phyloP scores from a whole-genome alignment of 1,284 basidiomycete genomes.

The Blastosporella zonata region DNA sequence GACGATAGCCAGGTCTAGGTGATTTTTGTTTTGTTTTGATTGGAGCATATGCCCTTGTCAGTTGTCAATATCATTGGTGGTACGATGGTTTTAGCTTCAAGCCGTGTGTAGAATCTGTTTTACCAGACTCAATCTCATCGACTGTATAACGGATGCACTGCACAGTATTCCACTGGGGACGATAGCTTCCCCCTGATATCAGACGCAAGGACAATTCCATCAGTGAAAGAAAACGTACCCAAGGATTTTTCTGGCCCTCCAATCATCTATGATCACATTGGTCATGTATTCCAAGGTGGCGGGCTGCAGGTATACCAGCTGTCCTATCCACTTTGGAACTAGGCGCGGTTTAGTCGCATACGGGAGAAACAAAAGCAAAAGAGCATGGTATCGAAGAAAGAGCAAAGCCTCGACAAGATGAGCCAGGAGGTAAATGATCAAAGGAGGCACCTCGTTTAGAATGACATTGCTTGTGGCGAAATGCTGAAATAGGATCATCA shows the following conservation, averaged over 20 bases:
- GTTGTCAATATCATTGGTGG: not conserved
- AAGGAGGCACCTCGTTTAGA: conserved; percentile 27
- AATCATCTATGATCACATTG: conserved; percentile 31
- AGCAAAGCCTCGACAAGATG: conserved; percentile 30
- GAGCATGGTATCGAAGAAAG: conserved; percentile 29
- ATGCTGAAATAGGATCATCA: conserved; percentile 19
- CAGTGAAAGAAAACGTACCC: conserved; percentile 20
- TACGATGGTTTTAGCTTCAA: conserved; percentile 16
- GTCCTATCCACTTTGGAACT: conserved; percentile 31
- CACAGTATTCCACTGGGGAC: conserved; percentile 29
- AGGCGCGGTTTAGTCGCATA: conserved; percentile 22
- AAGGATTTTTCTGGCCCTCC: conserved; percentile 30
- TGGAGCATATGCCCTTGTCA: not conserved
- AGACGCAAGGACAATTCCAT: not conserved
- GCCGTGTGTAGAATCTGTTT: conserved; percentile 13
- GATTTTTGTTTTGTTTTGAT: not conserved
- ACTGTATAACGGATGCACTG: conserved; percentile 32
- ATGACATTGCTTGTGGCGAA: conserved; percentile 26
- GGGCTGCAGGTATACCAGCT: conserved; percentile 30
- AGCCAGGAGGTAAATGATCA: conserved; percentile 29
- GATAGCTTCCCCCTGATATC: conserved; percentile 24
- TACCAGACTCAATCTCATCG: conserved; percentile 30
- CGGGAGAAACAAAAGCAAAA: conserved; percentile 22
- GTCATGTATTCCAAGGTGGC: conserved; percentile 30
- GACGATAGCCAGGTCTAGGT: conserved; percentile 24